phyloP scores from a whole-genome alignment of 805 yeast species.

The Wickerhamiella domercqiae region DNA sequence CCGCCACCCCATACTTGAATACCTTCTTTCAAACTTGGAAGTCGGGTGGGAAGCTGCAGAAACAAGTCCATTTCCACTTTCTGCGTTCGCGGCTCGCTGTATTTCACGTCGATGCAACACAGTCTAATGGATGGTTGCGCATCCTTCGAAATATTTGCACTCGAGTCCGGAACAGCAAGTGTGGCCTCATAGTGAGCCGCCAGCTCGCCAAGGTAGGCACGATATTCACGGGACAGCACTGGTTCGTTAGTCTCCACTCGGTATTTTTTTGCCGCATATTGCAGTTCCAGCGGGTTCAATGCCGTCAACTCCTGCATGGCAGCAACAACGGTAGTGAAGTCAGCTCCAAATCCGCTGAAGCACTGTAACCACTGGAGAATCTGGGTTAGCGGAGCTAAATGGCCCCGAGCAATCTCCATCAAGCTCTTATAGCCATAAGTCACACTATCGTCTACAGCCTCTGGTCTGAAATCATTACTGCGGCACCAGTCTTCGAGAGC shows the following conservation, averaged over 20 bases:
- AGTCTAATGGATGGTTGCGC: neutral
- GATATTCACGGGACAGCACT: slow-evolving; percentile 41
- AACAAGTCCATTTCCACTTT: slow-evolving; percentile 24
- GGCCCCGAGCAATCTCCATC: slow-evolving; percentile 46
- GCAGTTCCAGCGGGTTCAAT: slow-evolving; percentile 54
- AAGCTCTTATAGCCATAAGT: slow-evolving; percentile 37
- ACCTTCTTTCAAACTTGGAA: slow-evolving; percentile 65
- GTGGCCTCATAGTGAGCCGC: slow-evolving; percentile 19
- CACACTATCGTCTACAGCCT: slow-evolving; percentile 17
- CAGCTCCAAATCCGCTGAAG: slow-evolving; percentile 50
- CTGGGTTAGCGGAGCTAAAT: slow-evolving; percentile 60
- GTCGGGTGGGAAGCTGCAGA: slow-evolving; percentile 32
- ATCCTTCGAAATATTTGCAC: neutral
- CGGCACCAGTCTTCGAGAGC: slow-evolving; percentile 89
- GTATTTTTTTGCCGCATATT: slow-evolving; percentile 58
- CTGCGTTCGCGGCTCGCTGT: slow-evolving; percentile 11
- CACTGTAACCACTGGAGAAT: slow-evolving; percentile 84
- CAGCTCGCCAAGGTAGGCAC: slow-evolving; percentile 29
- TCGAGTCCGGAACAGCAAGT: neutral
- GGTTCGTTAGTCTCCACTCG: slow-evolving; percentile 72
- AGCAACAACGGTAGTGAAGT: slow-evolving; percentile 26
- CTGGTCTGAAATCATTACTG: slow-evolving; percentile 40
- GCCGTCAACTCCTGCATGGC: slow-evolving; percentile 41
- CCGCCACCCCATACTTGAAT: slow-evolving; percentile 67
- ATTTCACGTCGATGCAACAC: slow-evolving; percentile 4